Percentiles rank a stretch among this genome's conserved stretches.
Conservation (phyloP, 2,329 filamentous ascomycete species). For the Talaromyces sp. region DNA sequence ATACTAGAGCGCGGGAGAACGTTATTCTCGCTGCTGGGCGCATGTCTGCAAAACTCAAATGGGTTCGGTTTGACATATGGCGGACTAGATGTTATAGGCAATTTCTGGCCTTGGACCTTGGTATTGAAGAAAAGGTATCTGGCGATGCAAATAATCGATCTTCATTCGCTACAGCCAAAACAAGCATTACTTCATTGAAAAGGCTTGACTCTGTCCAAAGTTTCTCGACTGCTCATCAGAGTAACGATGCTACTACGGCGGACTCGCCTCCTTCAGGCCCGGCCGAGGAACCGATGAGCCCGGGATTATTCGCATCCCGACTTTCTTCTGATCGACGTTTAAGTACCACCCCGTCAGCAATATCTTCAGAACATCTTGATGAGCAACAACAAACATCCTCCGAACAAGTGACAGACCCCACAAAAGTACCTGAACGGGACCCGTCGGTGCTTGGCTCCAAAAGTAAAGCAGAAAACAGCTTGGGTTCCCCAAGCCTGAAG, state of each 20-base stretch:
- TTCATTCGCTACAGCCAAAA: conserved; percentile 8
- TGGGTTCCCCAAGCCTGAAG: conserved; percentile 29
- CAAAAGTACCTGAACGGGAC: conserved; percentile 28
- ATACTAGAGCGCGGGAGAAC: conserved; percentile 81
- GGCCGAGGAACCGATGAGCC: conserved; percentile 13
- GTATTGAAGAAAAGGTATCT: conserved; percentile 57
- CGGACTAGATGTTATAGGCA: conserved; percentile 84
- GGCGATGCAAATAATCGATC: conserved; percentile 4
- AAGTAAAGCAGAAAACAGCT: conserved; percentile 30
- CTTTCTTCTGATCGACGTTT: conserved; percentile 25
- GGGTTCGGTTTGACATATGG: conserved; percentile 93
- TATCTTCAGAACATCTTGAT: conserved; percentile 27
- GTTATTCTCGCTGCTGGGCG: conserved; percentile 78
- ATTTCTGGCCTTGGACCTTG: conserved; percentile 76
- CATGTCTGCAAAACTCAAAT: conserved; percentile 83
- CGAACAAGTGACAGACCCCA: conserved; percentile 6
- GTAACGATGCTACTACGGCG: conserved; percentile 16
- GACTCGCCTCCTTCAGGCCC: conserved; percentile 9
- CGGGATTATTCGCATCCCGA: conserved; percentile 17
- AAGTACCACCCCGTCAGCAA: conserved; percentile 27
- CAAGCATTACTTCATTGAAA: conserved; percentile 12
- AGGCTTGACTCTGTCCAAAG: conserved; percentile 17
- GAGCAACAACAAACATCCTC: conserved; percentile 16
- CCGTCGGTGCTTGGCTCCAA: conserved; percentile 33
- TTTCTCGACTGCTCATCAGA: conserved; percentile 17